Conservation (phyloP, 2,329 filamentous ascomycete species). For the Fusarium euwallaceae region DNA sequence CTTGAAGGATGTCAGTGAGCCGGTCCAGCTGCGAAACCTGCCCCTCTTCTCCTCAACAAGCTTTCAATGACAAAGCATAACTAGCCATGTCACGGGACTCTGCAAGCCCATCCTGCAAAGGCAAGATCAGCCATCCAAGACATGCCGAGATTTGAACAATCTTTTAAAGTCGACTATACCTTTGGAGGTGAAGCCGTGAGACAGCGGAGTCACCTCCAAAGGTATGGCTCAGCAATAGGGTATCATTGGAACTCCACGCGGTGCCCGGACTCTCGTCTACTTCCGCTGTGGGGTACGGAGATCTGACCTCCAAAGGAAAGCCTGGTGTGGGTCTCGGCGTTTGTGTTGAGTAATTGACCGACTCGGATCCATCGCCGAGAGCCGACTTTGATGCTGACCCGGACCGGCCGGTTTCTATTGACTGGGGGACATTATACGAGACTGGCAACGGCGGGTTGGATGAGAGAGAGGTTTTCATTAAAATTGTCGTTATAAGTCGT, state of each 20-base stretch:
- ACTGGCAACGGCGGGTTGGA: no score
- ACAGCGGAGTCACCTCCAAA: constrained; percentile 2
- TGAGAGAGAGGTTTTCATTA: no score
- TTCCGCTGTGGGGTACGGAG: not conserved
- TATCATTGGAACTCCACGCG: not conserved
- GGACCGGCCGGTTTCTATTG: no score
- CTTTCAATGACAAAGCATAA: not conserved
- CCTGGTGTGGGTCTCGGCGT: not conserved
- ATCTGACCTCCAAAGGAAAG: not conserved
- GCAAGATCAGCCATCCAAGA: not conserved
- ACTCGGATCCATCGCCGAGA: not conserved
- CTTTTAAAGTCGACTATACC: not conserved
- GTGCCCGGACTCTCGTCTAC: not conserved
- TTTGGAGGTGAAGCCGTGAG: constrained; percentile 8
- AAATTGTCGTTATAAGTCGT: no score
- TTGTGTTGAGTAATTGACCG: not conserved
- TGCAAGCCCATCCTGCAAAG: not conserved
- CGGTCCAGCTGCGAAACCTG: not conserved
- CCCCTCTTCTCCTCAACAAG: not conserved
- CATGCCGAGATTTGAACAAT: not conserved
- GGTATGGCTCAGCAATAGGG: not conserved
- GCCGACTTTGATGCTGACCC: not conserved
- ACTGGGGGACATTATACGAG: no score
- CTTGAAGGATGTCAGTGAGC: not conserved
- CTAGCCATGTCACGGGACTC: not conserved